Conservation (phyloP, 1,284 basidiomycete species). For the Clitocybe nebularis region DNA sequence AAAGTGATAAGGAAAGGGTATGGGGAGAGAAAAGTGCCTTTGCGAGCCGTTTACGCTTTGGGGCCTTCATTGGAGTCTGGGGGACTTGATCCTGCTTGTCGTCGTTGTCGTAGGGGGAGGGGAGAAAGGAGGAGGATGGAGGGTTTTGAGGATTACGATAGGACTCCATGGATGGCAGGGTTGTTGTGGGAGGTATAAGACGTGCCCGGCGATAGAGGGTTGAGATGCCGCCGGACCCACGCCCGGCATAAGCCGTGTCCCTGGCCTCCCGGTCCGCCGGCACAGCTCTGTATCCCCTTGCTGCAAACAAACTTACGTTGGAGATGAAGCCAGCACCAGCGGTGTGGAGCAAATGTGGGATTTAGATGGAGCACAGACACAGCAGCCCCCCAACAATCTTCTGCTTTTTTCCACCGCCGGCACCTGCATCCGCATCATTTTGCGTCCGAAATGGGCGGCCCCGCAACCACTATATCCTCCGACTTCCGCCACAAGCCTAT, state of each 20-base stretch:
- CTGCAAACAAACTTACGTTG: too few relatives aligned
- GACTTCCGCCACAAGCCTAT: too few relatives aligned
- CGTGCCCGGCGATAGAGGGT: slow-evolving; percentile 22
- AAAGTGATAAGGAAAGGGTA: slow-evolving; percentile 10
- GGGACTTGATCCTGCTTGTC: slow-evolving; percentile 24
- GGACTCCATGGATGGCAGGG: slow-evolving; percentile 23
- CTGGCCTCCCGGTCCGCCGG: slow-evolving; percentile 30
- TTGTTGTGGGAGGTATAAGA: slow-evolving; percentile 19
- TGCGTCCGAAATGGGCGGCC: slow-evolving; percentile 6
- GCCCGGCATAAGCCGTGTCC: slow-evolving; percentile 19
- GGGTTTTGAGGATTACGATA: slow-evolving; percentile 15
- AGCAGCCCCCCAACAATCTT: slow-evolving; percentile 1
- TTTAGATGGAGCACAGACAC: too few relatives aligned
- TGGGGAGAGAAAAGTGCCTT: slow-evolving; percentile 44
- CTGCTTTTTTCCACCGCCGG: slow-evolving; percentile 19
- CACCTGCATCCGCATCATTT: slow-evolving; percentile 6
- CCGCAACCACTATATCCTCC: neutral
- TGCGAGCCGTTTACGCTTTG: slow-evolving; percentile 63
- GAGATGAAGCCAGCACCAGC: too few relatives aligned
- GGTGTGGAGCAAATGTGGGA: too few relatives aligned
- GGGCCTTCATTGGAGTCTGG: slow-evolving; percentile 42
- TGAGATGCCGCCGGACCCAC: slow-evolving; percentile 20
- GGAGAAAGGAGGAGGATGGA: slow-evolving; percentile 20
- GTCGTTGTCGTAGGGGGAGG: slow-evolving; percentile 25
- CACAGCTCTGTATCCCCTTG: too few relatives aligned